Percentiles rank a stretch among this genome's conserved stretches.
Evolutionary conservation across 2,329 filamentous ascomycete species (phyloP).

Genomic region (Beauveria asiatica): DNA sequence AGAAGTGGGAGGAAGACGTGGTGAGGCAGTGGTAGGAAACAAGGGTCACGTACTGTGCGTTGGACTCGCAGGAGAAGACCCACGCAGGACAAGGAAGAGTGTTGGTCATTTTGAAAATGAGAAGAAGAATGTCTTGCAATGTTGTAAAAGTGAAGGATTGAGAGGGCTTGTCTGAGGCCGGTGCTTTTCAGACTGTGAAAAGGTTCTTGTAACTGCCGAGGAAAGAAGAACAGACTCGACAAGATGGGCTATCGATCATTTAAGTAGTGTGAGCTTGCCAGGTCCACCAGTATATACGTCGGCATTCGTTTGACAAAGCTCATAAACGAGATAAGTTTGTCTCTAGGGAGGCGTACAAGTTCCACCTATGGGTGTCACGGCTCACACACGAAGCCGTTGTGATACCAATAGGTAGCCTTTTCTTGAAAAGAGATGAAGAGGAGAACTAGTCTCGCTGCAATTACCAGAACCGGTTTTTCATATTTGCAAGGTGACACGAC

Average conservation of each 20-base stretch:
- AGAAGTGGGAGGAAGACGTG: neutral
- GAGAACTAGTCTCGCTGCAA: neutral
- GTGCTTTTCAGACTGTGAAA: neutral
- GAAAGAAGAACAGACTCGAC: neutral
- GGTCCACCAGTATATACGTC: neutral
- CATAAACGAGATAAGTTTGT: neutral
- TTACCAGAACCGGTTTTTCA: neutral
- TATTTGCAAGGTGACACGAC: neutral
- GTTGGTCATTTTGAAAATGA: neutral
- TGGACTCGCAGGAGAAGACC: conserved; percentile 6
- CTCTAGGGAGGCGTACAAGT: neutral
- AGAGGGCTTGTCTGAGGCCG: neutral
- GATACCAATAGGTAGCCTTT: neutral
- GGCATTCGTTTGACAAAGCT: neutral
- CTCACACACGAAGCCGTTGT: neutral
- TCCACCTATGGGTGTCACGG: neutral
- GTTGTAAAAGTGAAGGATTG: neutral
- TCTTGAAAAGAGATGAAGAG: neutral
- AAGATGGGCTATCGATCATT: neutral
- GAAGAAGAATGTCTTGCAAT: neutral
- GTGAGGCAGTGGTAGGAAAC: neutral
- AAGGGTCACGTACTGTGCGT: conserved; percentile 10
- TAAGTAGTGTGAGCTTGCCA: neutral
- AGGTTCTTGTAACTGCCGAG: neutral
- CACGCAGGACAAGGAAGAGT: neutral